A percentile compares a stretch with the other conserved stretches of the same genome.
Evolutionary conservation across 2,329 filamentous ascomycete genomes (phyloP).

Genomic region (Orbilia brochopaga): DNA sequence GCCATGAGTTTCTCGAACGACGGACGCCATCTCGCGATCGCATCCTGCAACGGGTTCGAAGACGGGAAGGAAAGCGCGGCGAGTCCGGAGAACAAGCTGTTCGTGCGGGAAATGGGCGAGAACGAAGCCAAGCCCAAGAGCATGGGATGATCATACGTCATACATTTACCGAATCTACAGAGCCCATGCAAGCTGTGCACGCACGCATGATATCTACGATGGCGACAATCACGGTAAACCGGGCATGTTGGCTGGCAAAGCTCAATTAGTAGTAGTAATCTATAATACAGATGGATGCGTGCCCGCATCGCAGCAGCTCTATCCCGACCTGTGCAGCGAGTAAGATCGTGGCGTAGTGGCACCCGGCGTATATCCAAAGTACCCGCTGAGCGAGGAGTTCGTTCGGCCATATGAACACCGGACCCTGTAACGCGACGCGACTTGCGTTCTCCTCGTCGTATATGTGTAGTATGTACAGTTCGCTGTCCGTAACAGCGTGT

Average conservation of each 20-base stretch:
- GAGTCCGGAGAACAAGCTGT: constrained; percentile 72
- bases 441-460: constrained; percentile 21
- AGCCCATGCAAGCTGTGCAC: too few relatives aligned
- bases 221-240: constrained; percentile 73
- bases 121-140: constrained; percentile 87
- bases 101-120: constrained; percentile 82
- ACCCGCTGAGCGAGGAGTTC: constrained; percentile 15
- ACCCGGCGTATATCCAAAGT: too few relatives aligned
- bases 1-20: constrained; percentile 77
- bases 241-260: constrained; percentile 62
- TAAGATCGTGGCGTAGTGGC: too few relatives aligned
- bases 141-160: constrained; percentile 64
- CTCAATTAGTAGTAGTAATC: constrained; percentile 22
- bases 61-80: constrained; percentile 80
- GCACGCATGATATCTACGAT: too few relatives aligned
- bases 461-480: constrained; percentile 40
- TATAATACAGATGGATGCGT: constrained; percentile 42
- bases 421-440: constrained; percentile 7
- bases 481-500: constrained; percentile 1
- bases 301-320: constrained; percentile 20
- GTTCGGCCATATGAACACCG: too few relatives aligned
- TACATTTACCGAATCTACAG: too few relatives aligned
- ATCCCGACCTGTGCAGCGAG: too few relatives aligned
- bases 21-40: constrained; percentile 79
- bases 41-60: constrained; percentile 84